A percentile compares a stretch with the other conserved stretches of the same genome.
phyloP scores from a whole-genome alignment of 2,329 filamentous ascomycete genomes.

The Pseudocercospora ulei region DNA sequence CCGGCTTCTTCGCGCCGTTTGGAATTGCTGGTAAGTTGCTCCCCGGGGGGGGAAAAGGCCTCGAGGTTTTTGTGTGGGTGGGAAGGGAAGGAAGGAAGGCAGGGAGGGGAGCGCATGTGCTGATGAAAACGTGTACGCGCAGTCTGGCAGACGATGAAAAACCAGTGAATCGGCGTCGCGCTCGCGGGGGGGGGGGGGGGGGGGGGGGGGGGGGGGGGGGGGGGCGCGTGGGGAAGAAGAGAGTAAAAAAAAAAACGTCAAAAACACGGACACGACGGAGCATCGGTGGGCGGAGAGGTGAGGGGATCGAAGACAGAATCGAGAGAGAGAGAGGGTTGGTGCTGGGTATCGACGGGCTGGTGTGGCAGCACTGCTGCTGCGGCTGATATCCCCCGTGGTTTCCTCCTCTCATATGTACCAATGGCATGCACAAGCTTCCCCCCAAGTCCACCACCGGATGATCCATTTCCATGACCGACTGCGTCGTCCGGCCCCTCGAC shows the following conservation, averaged over 20 bases:
- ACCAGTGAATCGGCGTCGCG: conserved; percentile 37
- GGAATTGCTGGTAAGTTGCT: conserved; percentile 53
- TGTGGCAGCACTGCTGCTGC: background rate
- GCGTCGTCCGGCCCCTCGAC: no score
- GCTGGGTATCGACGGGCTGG: background rate
- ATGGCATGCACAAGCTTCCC: no score
- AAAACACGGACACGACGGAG: background rate
- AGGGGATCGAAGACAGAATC: background rate
- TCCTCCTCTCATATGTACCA: conserved; percentile 9
- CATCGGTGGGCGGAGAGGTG: background rate
- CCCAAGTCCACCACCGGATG: no score
- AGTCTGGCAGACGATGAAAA: conserved; percentile 63
- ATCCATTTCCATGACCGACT: no score
- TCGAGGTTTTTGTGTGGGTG: no score
- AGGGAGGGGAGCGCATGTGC: conserved; percentile 4
- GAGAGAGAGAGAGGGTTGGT: background rate
- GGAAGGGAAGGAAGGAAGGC: background rate
- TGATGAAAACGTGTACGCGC: no score
- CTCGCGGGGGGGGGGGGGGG: conserved; percentile 4
- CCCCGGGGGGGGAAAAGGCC: no score
- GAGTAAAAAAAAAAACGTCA: background rate
- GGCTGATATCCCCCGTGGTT: no score
- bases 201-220: conserved; percentile 1
- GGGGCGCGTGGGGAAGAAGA: background rate
- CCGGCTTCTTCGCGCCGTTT: conserved; percentile 52